phyloP scores from a whole-genome alignment of 2,329 filamentous ascomycete genomes.

The Mollisiaceae sp. region DNA sequence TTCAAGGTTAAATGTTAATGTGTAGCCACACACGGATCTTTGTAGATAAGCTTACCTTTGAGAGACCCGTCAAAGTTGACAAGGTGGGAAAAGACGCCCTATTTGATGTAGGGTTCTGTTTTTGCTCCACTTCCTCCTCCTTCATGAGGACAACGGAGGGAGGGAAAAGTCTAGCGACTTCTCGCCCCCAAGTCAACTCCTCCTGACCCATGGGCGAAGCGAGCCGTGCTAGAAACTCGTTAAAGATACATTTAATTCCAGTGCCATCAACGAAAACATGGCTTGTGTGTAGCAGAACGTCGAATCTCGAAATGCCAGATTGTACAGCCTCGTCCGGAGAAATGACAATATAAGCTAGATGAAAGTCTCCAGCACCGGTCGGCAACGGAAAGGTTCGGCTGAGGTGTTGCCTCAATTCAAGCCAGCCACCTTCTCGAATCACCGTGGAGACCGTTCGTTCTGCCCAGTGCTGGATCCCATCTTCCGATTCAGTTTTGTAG shows the following conservation, averaged over 20 bases:
- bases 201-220: constrained; percentile 9
- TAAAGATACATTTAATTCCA: constrained; percentile 19
- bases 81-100: background rate
- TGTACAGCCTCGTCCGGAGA: constrained; percentile 9
- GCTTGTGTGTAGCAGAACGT: constrained; percentile 12
- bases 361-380: constrained; percentile 9
- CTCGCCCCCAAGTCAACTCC: constrained; percentile 16
- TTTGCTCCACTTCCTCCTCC: background rate
- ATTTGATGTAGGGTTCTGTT: background rate
- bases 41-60: background rate
- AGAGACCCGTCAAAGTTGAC: background rate
- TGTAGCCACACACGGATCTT: background rate
- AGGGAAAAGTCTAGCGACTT: constrained; percentile 16
- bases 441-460: constrained; percentile 9
- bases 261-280: constrained; percentile 21
- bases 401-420: constrained; percentile 11
- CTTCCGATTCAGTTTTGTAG: constrained; percentile 11
- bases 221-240: constrained; percentile 17
- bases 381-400: constrained; percentile 12
- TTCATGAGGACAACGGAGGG: constrained; percentile 11
- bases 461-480: constrained; percentile 11
- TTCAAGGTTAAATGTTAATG: constrained; percentile 4
- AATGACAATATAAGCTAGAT: constrained; percentile 14
- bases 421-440: constrained; percentile 15
- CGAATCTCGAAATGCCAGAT: constrained; percentile 6